A percentile compares a stretch with the other conserved stretches of the same genome.
Conservation (phyloP, 371 early-diverging fungal species). For the Lichtheimia hyalospora region DNA sequence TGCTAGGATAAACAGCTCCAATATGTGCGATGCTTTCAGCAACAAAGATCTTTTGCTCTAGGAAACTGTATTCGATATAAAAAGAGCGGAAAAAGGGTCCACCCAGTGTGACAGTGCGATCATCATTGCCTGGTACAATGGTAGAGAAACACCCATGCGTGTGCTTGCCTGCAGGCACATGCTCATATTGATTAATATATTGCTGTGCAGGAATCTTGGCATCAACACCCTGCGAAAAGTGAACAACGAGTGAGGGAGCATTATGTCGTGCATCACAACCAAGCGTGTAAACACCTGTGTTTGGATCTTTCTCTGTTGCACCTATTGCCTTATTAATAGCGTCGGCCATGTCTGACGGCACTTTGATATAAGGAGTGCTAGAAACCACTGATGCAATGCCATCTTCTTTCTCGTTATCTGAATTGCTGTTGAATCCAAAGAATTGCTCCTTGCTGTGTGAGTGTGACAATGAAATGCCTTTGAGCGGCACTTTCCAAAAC, state of each 20-base stretch:
- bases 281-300: constrained; percentile 19
- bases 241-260: constrained; percentile 17
- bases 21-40: constrained; percentile 20
- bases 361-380: constrained; percentile 22
- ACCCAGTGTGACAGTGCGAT: constrained; percentile 23
- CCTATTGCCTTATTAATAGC: constrained; percentile 22
- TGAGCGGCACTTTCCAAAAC: constrained; percentile 32
- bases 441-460: too few relatives aligned
- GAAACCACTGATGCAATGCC: constrained; percentile 20
- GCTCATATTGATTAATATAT: constrained; percentile 20
- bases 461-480: constrained; percentile 12
- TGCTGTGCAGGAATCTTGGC: constrained; percentile 26
- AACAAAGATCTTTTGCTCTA: constrained; percentile 8
- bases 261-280: constrained; percentile 14
- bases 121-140: constrained; percentile 18
- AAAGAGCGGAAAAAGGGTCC: constrained; percentile 37
- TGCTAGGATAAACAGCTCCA: neutral
- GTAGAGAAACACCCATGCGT: constrained; percentile 23
- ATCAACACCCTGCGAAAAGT: constrained; percentile 20
- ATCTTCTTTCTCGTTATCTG: neutral
- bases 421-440: neutral
- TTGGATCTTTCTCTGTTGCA: constrained; percentile 12
- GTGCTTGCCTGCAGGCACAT: constrained; percentile 3
- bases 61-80: constrained; percentile 24
- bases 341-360: constrained; percentile 20